Evolutionary conservation across 257 asterid species (phyloP).

Genomic region (Echites panduratus): DNA sequence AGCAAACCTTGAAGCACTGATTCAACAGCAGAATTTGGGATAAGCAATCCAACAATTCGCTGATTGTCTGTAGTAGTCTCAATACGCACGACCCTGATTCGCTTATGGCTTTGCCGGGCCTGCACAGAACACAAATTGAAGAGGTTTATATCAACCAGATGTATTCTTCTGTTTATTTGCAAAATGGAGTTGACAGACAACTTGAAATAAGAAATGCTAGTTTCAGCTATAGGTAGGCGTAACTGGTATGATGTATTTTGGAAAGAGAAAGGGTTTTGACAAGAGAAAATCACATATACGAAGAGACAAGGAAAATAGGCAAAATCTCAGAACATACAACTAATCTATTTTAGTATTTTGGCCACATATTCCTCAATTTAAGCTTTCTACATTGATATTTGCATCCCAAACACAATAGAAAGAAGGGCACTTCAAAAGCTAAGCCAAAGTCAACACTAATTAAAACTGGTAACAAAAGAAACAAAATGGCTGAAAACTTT

Average conservation of each 20-base stretch:
- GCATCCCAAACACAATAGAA: no score
- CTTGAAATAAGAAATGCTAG: not conserved
- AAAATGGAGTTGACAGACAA: no score
- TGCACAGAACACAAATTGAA: conserved; percentile 24
- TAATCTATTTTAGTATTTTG: not conserved
- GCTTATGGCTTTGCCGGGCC: conserved; percentile 77
- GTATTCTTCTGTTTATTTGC: not conserved
- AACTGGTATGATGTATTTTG: not conserved
- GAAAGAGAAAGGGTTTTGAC: not conserved
- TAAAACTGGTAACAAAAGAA: no score
- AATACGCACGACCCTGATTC: conserved; percentile 78
- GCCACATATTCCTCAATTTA: not conserved
- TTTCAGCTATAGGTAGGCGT: not conserved
- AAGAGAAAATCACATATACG: not conserved
- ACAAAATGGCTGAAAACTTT: not conserved
- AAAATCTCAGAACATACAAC: not conserved
- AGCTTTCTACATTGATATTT: not conserved
- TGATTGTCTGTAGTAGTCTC: conserved; percentile 80
- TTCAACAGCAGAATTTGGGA: conserved; percentile 91
- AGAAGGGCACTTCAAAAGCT: no score
- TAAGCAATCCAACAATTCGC: conserved; percentile 80
- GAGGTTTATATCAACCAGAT: not conserved
- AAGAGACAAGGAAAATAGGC: not conserved
- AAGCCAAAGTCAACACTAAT: not conserved
- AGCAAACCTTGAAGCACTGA: conserved; percentile 85